Conservation (phyloP, 768 basidiomycete genomes). For the Mycena haematopus region DNA sequence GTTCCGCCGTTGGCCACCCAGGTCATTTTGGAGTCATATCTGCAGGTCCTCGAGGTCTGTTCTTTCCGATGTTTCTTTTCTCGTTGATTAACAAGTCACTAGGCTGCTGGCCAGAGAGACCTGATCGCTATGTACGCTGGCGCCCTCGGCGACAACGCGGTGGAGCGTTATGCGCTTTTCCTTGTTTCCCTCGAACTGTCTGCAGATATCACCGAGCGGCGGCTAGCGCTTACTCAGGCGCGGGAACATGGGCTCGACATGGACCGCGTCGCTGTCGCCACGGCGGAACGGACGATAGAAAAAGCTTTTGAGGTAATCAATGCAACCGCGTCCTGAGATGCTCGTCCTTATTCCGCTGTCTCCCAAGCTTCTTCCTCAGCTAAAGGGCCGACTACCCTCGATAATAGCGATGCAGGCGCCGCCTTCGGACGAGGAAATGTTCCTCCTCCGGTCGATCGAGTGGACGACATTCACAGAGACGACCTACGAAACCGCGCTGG, state of each 20-base stretch:
- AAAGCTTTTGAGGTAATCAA: constrained; percentile 66
- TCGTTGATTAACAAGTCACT: background rate
- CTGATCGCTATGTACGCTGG: constrained; percentile 95
- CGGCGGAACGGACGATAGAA: constrained; percentile 81
- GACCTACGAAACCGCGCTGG: constrained; percentile 80
- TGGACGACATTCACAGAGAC: constrained; percentile 85
- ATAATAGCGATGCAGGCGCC: constrained; percentile 62
- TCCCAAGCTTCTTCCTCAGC: constrained; percentile 55
- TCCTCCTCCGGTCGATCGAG: constrained; percentile 87
- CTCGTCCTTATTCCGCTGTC: constrained; percentile 16
- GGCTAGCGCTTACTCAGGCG: constrained; percentile 74
- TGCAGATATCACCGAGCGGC: constrained; percentile 68
- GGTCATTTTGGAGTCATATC: constrained; percentile 85
- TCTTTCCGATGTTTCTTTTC: background rate
- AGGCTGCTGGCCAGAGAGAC: constrained; percentile 80
- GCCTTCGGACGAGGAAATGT: constrained; percentile 61
- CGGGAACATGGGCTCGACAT: constrained; percentile 87
- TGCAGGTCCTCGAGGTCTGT: constrained; percentile 82
- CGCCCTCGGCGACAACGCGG: constrained; percentile 87
- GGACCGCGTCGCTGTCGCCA: constrained; percentile 75
- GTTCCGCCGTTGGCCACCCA: constrained; percentile 81
- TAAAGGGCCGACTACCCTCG: constrained; percentile 65
- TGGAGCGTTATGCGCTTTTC: constrained; percentile 92
- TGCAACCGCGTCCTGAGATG: background rate
- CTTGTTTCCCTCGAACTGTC: constrained; percentile 76